phyloP scores from a whole-genome alignment of 495 filamentous ascomycete species.

The Clavariopsis aquatica region DNA sequence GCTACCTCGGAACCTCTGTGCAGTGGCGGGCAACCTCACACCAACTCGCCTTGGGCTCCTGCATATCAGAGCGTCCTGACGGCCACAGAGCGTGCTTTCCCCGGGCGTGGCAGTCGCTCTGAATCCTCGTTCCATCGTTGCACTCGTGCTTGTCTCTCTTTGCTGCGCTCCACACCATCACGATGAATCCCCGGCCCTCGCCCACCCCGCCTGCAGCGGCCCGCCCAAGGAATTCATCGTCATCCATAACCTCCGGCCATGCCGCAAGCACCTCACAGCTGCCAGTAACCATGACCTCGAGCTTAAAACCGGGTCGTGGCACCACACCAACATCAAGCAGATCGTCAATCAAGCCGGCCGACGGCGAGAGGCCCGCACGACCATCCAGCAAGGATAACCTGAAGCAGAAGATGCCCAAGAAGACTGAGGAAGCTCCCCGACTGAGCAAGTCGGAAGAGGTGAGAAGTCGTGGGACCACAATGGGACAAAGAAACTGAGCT shows the following conservation, averaged over 20 bases:
- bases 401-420: conserved; percentile 35
- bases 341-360: conserved; percentile 10
- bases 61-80: conserved; percentile 3
- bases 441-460: conserved; percentile 36
- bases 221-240: conserved; percentile 28
- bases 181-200: conserved; percentile 13
- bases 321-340: conserved; percentile 13
- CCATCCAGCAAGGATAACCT: conserved; percentile 35
- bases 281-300: conserved; percentile 21
- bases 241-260: conserved; percentile 24
- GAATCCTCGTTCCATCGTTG: not conserved
- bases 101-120: not conserved
- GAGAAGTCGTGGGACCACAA: not conserved
- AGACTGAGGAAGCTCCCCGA: conserved; percentile 28
- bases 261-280: conserved; percentile 17
- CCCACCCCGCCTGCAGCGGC: conserved; percentile 28
- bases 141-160: not conserved
- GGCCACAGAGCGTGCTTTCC: conserved; percentile 13
- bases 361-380: conserved; percentile 20
- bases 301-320: conserved; percentile 11
- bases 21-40: not conserved
- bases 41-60: not conserved
- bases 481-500: conserved; percentile 9
- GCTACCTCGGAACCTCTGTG: not conserved
- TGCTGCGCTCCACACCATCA: conserved; percentile 10